phyloP scores from a whole-genome alignment of 257 asterid species.

The Jacaranda copaia region DNA sequence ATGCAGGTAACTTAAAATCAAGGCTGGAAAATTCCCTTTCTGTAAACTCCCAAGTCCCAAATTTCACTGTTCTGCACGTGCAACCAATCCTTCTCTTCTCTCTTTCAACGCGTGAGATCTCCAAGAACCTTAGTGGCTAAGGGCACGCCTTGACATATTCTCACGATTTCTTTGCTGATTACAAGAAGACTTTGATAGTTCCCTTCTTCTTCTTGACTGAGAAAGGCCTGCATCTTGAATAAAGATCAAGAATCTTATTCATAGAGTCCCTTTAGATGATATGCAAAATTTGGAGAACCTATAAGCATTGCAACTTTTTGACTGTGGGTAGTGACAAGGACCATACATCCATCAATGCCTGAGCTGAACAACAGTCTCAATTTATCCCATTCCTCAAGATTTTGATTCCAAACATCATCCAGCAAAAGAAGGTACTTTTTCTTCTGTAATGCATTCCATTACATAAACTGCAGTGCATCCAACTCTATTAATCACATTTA shows the following conservation, averaged over 20 bases:
- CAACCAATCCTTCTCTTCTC: constrained; percentile 41
- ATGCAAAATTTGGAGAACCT: constrained; percentile 5
- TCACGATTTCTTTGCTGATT: constrained; percentile 35
- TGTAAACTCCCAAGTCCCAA: constrained; percentile 31
- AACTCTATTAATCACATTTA: constrained; percentile 36
- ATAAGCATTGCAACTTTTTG: constrained; percentile 25
- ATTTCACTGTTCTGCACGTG: constrained; percentile 35
- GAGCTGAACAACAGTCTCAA: constrained; percentile 27
- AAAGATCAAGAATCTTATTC: constrained; percentile 39
- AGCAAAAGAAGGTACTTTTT: constrained; percentile 41
- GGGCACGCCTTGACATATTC: constrained; percentile 42
- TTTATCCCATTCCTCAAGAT: constrained; percentile 38
- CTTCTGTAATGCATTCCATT: constrained; percentile 31
- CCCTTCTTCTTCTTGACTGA: constrained; percentile 32
- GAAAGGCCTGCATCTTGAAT: constrained; percentile 34
- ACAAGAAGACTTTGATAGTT: constrained; percentile 19
- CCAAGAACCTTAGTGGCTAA: constrained; percentile 40
- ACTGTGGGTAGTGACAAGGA: constrained; percentile 35
- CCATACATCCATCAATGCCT: constrained; percentile 40
- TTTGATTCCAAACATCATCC: constrained; percentile 46
- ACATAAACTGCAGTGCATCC: constrained; percentile 33
- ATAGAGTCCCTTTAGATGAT: constrained; percentile 31
- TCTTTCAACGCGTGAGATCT: constrained; percentile 34
- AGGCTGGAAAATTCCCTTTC: constrained; percentile 10
- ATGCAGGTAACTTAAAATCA: constrained; percentile 39